phyloP scores from a whole-genome alignment of 257 asterid species.

The Solanum lycopersicoides region DNA sequence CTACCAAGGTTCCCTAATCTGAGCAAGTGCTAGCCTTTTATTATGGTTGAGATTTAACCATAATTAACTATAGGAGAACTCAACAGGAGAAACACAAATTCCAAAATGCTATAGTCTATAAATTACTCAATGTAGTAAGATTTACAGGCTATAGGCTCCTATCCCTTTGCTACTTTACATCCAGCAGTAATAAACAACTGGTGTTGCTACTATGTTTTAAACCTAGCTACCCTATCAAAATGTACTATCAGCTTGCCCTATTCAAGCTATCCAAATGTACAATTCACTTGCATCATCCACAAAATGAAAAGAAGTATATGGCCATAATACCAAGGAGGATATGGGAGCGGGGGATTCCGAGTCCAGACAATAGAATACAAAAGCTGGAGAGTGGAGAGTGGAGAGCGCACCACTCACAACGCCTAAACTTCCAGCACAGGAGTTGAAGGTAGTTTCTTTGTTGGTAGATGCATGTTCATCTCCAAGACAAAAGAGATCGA shows the following conservation, averaged over 20 bases:
- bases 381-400: not conserved
- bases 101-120: not conserved
- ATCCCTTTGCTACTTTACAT: not conserved
- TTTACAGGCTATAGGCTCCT: not conserved
- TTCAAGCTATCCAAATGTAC: not conserved
- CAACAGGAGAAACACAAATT: not conserved
- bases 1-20: not conserved
- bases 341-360: not conserved
- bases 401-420: slow-evolving; percentile 12
- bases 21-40: not conserved
- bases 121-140: not conserved
- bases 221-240: not conserved
- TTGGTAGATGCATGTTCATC: not conserved
- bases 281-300: not conserved
- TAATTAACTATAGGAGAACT: not conserved
- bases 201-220: not conserved
- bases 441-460: not conserved
- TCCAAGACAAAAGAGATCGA: not conserved
- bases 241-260: not conserved
- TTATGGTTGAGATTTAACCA: not conserved
- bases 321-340: not conserved
- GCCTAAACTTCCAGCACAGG: slow-evolving; percentile 10
- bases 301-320: not conserved
- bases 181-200: not conserved
- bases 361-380: not conserved